Percentiles rank a stretch among this genome's conserved stretches.
These are phyloP conservation scores for Heritiera littoralis DNA, from an alignment of 345 rosid species.

Conservation along the genomic window DNA sequence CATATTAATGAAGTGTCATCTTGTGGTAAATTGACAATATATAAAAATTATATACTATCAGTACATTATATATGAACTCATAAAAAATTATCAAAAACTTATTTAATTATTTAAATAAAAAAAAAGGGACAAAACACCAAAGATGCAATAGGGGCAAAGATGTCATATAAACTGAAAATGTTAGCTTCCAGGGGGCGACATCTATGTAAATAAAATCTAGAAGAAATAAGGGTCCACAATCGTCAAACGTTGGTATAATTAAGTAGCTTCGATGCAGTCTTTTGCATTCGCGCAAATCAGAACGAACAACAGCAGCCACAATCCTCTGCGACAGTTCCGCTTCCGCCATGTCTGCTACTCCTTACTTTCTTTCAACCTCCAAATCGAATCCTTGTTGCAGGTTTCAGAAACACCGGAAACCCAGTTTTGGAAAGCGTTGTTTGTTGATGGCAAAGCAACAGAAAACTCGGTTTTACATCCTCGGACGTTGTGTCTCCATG, in stretches of 20 bases:
- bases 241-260: not conserved
- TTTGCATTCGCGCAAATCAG: not conserved
- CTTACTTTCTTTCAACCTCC: constrained; percentile 27
- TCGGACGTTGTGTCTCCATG: constrained; percentile 80
- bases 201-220: not conserved
- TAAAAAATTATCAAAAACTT: too few species aligned
- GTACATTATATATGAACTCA: too few species aligned
- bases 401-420: constrained; percentile 32
- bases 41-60: too few species aligned
- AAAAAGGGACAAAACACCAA: not conserved
- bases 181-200: not conserved
- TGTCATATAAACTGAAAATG: not conserved
- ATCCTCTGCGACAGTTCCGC: not conserved
- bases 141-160: not conserved
- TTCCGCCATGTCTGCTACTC: constrained; percentile 35
- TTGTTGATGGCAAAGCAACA: constrained; percentile 70
- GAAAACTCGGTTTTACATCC: constrained; percentile 73
- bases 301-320: not conserved
- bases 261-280: not conserved
- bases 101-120: too few species aligned
- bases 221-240: constrained; percentile 9
- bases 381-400: constrained; percentile 21
- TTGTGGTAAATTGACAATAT: too few species aligned
- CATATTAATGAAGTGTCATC: too few species aligned
- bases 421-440: constrained; percentile 48